Conservation (phyloP, 208 protist species). For the Leishmania tropica region DNA sequence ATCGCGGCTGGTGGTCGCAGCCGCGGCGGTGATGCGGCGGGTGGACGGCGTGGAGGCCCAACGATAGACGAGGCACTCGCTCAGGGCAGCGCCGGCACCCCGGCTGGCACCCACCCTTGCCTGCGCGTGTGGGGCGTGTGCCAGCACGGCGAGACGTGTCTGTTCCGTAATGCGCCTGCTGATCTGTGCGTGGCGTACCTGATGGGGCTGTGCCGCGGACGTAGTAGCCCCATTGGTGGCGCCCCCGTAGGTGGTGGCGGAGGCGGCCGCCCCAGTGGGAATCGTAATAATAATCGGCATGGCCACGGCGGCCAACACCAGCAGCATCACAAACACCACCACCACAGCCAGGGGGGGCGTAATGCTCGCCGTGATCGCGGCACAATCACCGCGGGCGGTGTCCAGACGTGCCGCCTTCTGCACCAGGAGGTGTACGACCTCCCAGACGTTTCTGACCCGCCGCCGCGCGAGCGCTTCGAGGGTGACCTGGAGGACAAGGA, state of each 20-base stretch:
- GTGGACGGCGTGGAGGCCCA: conserved; percentile 10
- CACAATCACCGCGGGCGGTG: background rate
- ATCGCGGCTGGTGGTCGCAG: conserved; percentile 31
- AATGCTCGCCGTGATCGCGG: background rate
- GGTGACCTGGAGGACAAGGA: conserved; percentile 45
- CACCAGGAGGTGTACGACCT: conserved; percentile 66
- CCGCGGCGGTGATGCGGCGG: conserved; percentile 5
- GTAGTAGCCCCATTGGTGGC: conserved; percentile 13
- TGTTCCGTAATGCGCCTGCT: conserved; percentile 69
- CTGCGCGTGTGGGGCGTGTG: conserved; percentile 75
- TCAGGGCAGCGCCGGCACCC: background rate
- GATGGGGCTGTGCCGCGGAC: conserved; percentile 70
- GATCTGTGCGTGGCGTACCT: conserved; percentile 77
- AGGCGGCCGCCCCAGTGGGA: background rate
- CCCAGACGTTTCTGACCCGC: conserved; percentile 39
- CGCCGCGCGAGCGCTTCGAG: conserved; percentile 40
- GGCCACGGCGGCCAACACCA: conserved; percentile 1
- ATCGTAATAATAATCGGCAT: background rate
- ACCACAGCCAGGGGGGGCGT: background rate
- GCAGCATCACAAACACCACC: background rate
- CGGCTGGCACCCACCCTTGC: conserved; percentile 58
- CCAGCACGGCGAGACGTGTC: conserved; percentile 70
- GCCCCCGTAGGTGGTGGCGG: conserved; percentile 8
- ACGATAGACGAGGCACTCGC: conserved; percentile 25
- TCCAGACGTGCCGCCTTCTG: conserved; percentile 38